Percentiles rank a stretch among this genome's conserved stretches.
phyloP scores from a whole-genome alignment of 192 early-diverging fungal species.

The Coemansia sp. region DNA sequence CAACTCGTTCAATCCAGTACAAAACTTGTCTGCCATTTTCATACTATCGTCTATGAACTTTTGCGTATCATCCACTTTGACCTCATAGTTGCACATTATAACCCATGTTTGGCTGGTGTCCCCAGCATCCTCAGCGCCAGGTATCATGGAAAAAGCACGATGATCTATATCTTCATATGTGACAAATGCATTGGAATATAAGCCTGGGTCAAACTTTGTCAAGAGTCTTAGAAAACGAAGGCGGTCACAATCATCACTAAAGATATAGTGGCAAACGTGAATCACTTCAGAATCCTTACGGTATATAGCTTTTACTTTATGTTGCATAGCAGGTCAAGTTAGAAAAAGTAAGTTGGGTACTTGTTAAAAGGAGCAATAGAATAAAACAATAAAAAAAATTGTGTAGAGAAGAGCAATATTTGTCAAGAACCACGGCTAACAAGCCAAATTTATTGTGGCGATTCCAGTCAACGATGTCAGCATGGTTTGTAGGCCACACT shows the following conservation, averaged over 20 bases:
- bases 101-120: background rate
- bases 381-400: too few species aligned
- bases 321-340: background rate
- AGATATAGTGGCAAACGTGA: background rate
- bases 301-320: background rate
- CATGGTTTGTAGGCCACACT: background rate
- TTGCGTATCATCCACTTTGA: background rate
- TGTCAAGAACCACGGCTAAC: background rate
- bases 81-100: background rate
- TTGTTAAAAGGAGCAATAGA: background rate
- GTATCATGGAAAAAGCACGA: background rate
- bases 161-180: background rate
- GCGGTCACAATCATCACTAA: background rate
- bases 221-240: slow-evolving; percentile 3
- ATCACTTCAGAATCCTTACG: background rate
- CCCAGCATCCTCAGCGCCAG: background rate
- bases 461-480: background rate
- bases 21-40: background rate
- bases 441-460: background rate
- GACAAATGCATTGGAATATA: background rate
- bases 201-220: background rate
- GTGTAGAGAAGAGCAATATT: background rate
- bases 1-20: background rate
- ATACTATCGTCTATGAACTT: background rate
- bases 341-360: background rate